Evolutionary conservation across 2,329 filamentous ascomycete genomes (phyloP).

Genomic region (Fusarium sp.): DNA sequence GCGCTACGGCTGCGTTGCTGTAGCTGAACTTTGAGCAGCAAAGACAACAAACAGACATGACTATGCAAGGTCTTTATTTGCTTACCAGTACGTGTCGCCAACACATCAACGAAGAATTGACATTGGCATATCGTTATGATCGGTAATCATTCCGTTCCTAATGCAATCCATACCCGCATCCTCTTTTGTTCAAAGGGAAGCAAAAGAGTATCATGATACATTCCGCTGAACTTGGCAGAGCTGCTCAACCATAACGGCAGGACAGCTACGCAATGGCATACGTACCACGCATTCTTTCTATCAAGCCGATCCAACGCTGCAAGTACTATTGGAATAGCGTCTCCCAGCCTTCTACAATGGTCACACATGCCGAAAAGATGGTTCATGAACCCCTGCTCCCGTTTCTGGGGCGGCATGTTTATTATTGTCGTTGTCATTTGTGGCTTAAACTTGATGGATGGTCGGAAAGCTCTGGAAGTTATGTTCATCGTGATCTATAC

Average conservation of each 20-base stretch:
- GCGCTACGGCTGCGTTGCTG: constrained; percentile 35
- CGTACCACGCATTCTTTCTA: constrained; percentile 34
- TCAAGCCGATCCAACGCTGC: neutral
- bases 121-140: neutral
- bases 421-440: constrained; percentile 26
- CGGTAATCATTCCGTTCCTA: constrained; percentile 3
- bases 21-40: constrained; percentile 25
- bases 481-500: constrained; percentile 3
- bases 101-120: constrained; percentile 3
- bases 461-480: constrained; percentile 11
- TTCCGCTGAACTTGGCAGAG: constrained; percentile 18
- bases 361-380: constrained; percentile 19
- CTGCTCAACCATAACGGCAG: constrained; percentile 1
- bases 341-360: constrained; percentile 17
- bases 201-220: constrained; percentile 7
- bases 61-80: constrained; percentile 21
- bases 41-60: constrained; percentile 22
- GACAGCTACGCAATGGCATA: constrained; percentile 33
- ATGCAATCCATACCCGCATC: neutral
- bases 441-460: constrained; percentile 26
- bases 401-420: constrained; percentile 34
- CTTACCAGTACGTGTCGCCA: constrained; percentile 1
- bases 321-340: constrained; percentile 7
- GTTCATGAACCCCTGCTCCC: constrained; percentile 13
- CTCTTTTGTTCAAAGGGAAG: neutral